These are phyloP conservation scores for Aspergillus egyptiacus DNA, from an alignment of 495 filamentous ascomycete species.

Conservation along the genomic window DNA sequence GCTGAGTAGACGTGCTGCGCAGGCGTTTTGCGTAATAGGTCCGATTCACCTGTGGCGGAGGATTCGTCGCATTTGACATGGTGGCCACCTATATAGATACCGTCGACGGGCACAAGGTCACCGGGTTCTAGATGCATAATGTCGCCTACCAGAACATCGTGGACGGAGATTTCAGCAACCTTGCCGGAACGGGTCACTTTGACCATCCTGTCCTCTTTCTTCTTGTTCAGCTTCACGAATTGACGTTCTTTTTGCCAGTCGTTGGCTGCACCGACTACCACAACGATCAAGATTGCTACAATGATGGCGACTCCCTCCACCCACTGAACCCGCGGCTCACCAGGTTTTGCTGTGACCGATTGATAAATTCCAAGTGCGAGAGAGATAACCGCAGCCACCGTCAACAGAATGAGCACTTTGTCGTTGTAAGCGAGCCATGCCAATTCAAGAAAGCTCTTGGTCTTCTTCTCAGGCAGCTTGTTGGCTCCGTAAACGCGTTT, in stretches of 20 bases:
- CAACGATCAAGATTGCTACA: constrained; percentile 63
- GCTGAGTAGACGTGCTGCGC: constrained; percentile 75
- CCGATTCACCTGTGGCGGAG: constrained; percentile 79
- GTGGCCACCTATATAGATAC: constrained; percentile 67
- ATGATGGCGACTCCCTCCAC: constrained; percentile 71
- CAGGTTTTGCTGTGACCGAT: constrained; percentile 41
- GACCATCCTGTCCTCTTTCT: constrained; percentile 64
- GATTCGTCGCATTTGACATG: constrained; percentile 78
- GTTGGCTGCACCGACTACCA: constrained; percentile 60
- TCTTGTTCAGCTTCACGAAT: constrained; percentile 64
- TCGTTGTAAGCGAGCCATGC: constrained; percentile 83
- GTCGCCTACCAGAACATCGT: constrained; percentile 79
- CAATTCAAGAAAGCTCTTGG: constrained; percentile 64
- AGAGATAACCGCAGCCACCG: constrained; percentile 72
- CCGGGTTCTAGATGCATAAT: constrained; percentile 81
- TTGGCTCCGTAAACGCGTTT: constrained; percentile 66
- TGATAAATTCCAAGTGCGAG: constrained; percentile 75
- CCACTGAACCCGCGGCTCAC: constrained; percentile 64
- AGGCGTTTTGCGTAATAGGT: constrained; percentile 65
- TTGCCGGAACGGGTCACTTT: constrained; percentile 74
- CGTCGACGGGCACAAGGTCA: constrained; percentile 78
- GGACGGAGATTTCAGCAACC: constrained; percentile 68
- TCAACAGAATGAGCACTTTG: constrained; percentile 74
- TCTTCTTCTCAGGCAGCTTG: constrained; percentile 61
- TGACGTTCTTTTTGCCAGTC: constrained; percentile 71